phyloP scores from a whole-genome alignment of 176 grass and related monocot genomes.

The Carex littledalei region DNA sequence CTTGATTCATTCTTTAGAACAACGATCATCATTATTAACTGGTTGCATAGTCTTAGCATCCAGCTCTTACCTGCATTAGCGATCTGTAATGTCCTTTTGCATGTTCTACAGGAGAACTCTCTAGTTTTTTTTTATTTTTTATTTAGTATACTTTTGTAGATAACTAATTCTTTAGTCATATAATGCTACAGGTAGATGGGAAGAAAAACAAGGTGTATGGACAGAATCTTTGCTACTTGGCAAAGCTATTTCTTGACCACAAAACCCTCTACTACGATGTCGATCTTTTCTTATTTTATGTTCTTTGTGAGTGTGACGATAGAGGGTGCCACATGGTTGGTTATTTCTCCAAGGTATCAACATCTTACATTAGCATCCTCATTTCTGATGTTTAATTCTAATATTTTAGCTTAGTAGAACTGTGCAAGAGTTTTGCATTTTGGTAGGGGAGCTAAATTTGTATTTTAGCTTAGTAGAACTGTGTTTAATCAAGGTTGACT shows the following conservation, averaged over 20 bases:
- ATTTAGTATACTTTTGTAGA: not conserved
- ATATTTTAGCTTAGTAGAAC: not conserved
- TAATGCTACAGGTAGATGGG: constrained; percentile 74
- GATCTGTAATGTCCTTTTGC: not conserved
- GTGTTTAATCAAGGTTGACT: not conserved
- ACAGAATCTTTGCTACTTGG: constrained; percentile 95
- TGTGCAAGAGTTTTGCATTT: constrained; percentile 6
- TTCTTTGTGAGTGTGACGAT: constrained; percentile 98
- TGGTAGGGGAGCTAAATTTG: not conserved
- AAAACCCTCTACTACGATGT: constrained; percentile 97
- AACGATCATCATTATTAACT: no score
- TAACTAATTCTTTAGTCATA: not conserved
- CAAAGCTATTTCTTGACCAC: constrained; percentile 97
- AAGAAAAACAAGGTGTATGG: constrained; percentile 99
- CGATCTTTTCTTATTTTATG: constrained; percentile 94
- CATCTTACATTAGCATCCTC: not conserved
- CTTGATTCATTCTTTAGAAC: not conserved
- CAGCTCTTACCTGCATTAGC: not conserved
- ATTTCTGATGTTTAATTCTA: not conserved
- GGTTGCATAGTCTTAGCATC: not conserved
- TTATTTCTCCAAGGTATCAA: constrained; percentile 93
- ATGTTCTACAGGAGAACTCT: not conserved
- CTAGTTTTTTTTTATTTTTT: not conserved
- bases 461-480: not conserved
- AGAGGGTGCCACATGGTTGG: constrained; percentile 99